Percentiles rank a stretch among this genome's conserved stretches.
Conservation (phyloP, 257 asterid genomes). For the Lycium barbarum region DNA sequence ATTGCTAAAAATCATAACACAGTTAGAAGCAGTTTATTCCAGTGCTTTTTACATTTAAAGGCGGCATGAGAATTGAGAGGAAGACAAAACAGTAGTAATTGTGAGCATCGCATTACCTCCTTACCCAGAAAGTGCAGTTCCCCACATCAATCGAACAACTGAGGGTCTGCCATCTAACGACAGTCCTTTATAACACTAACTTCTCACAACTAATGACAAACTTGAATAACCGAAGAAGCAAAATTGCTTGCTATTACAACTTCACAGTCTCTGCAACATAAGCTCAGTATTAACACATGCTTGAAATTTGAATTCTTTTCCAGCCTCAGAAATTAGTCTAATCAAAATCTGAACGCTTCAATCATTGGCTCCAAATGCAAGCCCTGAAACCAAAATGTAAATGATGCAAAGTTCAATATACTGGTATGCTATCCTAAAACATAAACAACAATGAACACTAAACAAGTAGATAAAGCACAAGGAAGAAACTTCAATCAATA, state of each 20-base stretch:
- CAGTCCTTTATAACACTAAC: background rate
- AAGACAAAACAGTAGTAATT: too few relatives aligned
- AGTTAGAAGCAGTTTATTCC: background rate
- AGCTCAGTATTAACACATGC: background rate
- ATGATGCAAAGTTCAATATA: background rate
- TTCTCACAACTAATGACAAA: too few relatives aligned
- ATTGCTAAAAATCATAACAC: background rate
- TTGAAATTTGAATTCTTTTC: background rate
- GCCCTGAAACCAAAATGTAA: conserved; percentile 52
- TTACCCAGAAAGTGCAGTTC: background rate
- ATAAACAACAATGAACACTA: background rate
- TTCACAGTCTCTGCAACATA: background rate
- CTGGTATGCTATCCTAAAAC: background rate
- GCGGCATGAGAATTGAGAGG: background rate
- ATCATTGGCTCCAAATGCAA: conserved; percentile 81
- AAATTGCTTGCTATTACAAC: conserved; percentile 6
- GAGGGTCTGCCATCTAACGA: background rate
- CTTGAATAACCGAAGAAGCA: conserved; percentile 6
- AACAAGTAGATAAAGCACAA: background rate
- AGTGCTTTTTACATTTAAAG: background rate
- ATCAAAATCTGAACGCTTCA: background rate
- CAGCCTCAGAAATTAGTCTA: background rate
- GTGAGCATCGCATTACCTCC: background rate
- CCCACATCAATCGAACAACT: background rate
- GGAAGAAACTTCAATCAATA: background rate